Percentiles rank a stretch among this genome's conserved stretches.
These are phyloP conservation scores for Phalaenopsis aphrodite DNA, from an alignment of 106 monocot genomes.

Conservation along the genomic window DNA sequence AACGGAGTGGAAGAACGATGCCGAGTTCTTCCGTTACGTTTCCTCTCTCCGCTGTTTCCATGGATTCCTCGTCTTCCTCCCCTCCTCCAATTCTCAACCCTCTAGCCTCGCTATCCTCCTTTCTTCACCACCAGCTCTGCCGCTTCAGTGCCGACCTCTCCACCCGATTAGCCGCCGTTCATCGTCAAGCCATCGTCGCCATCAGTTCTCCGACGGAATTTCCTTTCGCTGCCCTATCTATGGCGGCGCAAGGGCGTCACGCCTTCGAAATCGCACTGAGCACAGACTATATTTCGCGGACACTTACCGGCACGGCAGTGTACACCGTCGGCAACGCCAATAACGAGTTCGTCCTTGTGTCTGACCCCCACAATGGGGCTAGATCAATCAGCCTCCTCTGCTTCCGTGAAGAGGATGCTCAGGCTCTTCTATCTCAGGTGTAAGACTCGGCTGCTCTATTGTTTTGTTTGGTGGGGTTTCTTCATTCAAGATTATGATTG, in stretches of 20 bases:
- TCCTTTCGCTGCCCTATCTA: neutral
- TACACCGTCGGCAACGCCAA: conserved; percentile 94
- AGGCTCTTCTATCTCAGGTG: conserved; percentile 80
- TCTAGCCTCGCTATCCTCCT: conserved; percentile 28
- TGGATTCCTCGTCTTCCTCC: conserved; percentile 15
- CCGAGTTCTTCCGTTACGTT: conserved; percentile 14
- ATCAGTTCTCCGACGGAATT: conserved; percentile 9
- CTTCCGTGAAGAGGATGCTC: conserved; percentile 90
- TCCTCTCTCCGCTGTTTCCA: conserved; percentile 31
- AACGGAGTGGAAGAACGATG: neutral
- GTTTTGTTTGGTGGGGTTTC: neutral
- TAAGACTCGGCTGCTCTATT: neutral
- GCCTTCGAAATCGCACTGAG: conserved; percentile 68
- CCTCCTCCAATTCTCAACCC: conserved; percentile 25
- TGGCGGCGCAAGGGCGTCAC: conserved; percentile 13
- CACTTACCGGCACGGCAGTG: conserved; percentile 68
- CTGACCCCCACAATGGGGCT: conserved; percentile 65
- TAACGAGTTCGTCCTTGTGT: conserved; percentile 96
- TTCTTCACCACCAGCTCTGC: conserved; percentile 47
- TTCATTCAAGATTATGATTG: neutral
- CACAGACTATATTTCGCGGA: conserved; percentile 55
- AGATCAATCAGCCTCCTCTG: conserved; percentile 87
- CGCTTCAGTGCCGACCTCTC: conserved; percentile 31
- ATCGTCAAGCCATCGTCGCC: conserved; percentile 22
- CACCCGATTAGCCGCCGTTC: conserved; percentile 18